These are phyloP conservation scores for Cadophora sp. DNA, from an alignment of 2,329 filamentous ascomycete species.

Conservation along the genomic window DNA sequence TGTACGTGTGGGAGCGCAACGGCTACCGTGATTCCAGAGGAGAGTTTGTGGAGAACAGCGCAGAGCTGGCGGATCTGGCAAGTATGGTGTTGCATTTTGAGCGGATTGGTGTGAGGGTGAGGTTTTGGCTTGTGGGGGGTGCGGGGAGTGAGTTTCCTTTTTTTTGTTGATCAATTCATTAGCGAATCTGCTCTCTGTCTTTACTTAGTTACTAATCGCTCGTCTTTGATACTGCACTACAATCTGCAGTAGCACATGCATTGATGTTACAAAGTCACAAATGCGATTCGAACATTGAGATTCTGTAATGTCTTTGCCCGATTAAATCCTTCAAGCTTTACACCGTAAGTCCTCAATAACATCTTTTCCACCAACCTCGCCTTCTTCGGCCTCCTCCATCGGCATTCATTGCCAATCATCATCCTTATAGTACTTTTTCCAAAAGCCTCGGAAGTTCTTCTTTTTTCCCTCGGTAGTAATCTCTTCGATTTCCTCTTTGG, in stretches of 20 bases:
- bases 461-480: slow-evolving; percentile 61
- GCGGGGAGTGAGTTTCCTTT: not conserved
- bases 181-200: no score
- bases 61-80: slow-evolving; percentile 19
- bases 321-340: no score
- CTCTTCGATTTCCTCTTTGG: slow-evolving; percentile 61
- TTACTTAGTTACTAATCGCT: no score
- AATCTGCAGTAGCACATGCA: no score
- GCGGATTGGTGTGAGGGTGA: slow-evolving; percentile 11
- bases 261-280: no score
- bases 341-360: no score
- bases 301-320: no score
- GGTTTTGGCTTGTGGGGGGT: slow-evolving; percentile 28
- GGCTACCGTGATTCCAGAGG: slow-evolving; percentile 41
- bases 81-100: slow-evolving; percentile 13
- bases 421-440: slow-evolving; percentile 57
- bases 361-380: no score
- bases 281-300: no score
- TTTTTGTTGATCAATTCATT: no score
- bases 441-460: slow-evolving; percentile 69
- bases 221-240: no score
- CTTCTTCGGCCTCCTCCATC: no score
- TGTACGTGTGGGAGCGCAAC: slow-evolving; percentile 44
- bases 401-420: slow-evolving; percentile 54
- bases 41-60: slow-evolving; percentile 16